These are phyloP conservation scores for Penicillium crustosum DNA, from an alignment of 2,329 filamentous ascomycete genomes.

Conservation along the genomic window DNA sequence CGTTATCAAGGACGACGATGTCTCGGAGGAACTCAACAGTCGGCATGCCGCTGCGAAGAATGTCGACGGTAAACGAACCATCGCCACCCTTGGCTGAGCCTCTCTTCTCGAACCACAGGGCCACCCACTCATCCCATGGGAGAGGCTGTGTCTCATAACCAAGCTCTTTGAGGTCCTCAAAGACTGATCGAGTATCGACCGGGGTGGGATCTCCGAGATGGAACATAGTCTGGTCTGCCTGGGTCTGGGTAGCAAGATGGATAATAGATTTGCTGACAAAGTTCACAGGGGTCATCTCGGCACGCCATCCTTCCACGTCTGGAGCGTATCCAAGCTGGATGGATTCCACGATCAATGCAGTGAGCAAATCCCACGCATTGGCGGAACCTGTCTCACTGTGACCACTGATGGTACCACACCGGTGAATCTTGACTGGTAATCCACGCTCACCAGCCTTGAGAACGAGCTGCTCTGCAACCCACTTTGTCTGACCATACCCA, in stretches of 20 bases:
- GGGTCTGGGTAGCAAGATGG: conserved; percentile 64
- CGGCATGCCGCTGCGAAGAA: conserved; percentile 78
- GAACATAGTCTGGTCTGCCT: conserved; percentile 65
- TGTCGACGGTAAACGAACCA: conserved; percentile 73
- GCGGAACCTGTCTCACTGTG: conserved; percentile 73
- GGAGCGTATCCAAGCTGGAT: conserved; percentile 70
- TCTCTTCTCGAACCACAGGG: conserved; percentile 70
- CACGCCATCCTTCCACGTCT: conserved; percentile 70
- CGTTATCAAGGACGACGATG: conserved; percentile 72
- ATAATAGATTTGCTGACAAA: conserved; percentile 75
- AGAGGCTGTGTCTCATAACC: conserved; percentile 69
- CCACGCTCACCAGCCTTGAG: conserved; percentile 67
- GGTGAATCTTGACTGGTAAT: conserved; percentile 68
- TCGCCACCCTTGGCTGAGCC: conserved; percentile 64
- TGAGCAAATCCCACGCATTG: conserved; percentile 76
- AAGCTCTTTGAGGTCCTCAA: conserved; percentile 62
- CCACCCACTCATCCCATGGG: conserved; percentile 71
- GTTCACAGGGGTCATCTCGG: conserved; percentile 83
- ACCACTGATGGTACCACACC: conserved; percentile 74
- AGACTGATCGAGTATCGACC: conserved; percentile 64
- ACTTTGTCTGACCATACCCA: conserved; percentile 78
- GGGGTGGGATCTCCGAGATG: conserved; percentile 74
- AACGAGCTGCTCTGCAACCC: conserved; percentile 75
- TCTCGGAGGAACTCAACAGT: conserved; percentile 68
- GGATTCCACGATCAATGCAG: conserved; percentile 74